Percentiles rank a stretch among this genome's conserved stretches.
These are phyloP conservation scores for Alternaria sp. DNA, from an alignment of 2,329 filamentous ascomycete species.

Conservation along the genomic window DNA sequence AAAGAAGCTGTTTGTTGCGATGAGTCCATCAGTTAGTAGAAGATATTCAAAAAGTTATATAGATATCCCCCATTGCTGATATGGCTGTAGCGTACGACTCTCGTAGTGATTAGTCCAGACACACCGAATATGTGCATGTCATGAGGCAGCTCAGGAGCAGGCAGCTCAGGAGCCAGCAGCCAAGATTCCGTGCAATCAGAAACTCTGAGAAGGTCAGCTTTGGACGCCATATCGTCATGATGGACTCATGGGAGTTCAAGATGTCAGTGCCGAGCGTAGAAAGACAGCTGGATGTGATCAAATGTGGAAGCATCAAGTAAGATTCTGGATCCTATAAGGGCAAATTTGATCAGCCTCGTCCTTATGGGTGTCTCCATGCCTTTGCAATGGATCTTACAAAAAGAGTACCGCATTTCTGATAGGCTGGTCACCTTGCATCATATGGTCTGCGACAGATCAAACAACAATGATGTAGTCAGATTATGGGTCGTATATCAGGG, in stretches of 20 bases:
- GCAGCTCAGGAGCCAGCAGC: constrained; percentile 2
- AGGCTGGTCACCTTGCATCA: constrained; percentile 15
- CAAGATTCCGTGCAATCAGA: not conserved
- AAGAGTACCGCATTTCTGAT: constrained; percentile 5
- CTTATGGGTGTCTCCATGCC: not conserved
- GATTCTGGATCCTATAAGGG: constrained; percentile 15
- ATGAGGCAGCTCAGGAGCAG: constrained; percentile 4
- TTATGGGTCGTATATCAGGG: constrained; percentile 17
- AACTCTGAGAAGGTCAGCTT: constrained; percentile 18
- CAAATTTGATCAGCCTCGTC: constrained; percentile 19
- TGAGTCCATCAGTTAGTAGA: constrained; percentile 17
- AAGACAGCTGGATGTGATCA: constrained; percentile 18
- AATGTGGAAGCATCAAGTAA: constrained; percentile 18
- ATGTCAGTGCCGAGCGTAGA: constrained; percentile 8
- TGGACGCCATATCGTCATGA: constrained; percentile 33
- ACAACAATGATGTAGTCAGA: constrained; percentile 26
- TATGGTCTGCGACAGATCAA: constrained; percentile 24
- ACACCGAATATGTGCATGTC: constrained; percentile 8
- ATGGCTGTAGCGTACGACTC: not conserved
- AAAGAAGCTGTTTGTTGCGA: constrained; percentile 17
- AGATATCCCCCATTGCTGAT: constrained; percentile 7
- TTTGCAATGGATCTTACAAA: constrained; percentile 1
- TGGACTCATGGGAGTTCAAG: constrained; percentile 2
- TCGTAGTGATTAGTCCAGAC: constrained; percentile 5
- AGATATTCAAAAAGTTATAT: constrained; percentile 27